phyloP scores from a whole-genome alignment of 1,284 basidiomycete genomes.

The Peniophora sp. region DNA sequence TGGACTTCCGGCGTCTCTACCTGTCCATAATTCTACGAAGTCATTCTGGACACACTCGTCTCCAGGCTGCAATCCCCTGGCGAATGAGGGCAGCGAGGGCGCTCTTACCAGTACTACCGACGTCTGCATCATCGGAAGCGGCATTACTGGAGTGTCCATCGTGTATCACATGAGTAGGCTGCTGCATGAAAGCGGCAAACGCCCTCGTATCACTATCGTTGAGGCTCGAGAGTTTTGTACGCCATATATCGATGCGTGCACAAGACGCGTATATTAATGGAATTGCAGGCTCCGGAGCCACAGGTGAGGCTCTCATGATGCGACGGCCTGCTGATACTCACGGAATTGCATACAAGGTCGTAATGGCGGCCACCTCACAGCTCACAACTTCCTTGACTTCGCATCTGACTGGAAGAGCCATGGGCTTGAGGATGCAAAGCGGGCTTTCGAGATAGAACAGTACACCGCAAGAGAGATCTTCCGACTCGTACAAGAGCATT shows the following conservation, averaged over 20 bases:
- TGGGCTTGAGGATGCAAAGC: slow-evolving; percentile 47
- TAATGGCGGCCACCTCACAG: slow-evolving; percentile 73
- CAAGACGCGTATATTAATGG: slow-evolving; percentile 1
- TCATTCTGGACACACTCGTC: slow-evolving; percentile 62
- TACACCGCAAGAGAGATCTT: slow-evolving; percentile 45
- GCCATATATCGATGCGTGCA: slow-evolving; percentile 16
- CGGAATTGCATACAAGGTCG: slow-evolving; percentile 35
- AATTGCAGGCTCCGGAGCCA: slow-evolving; percentile 67
- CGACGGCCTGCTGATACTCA: background rate
- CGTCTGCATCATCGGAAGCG: slow-evolving; percentile 70
- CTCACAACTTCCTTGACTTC: slow-evolving; percentile 42
- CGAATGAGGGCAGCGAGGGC: slow-evolving; percentile 54
- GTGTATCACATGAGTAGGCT: slow-evolving; percentile 58
- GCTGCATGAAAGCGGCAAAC: slow-evolving; percentile 20
- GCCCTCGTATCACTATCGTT: slow-evolving; percentile 46
- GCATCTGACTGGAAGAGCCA: slow-evolving; percentile 25
- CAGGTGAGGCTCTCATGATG: slow-evolving; percentile 34
- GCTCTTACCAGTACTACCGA: slow-evolving; percentile 50
- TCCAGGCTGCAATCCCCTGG: slow-evolving; percentile 54
- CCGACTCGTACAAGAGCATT: slow-evolving; percentile 36
- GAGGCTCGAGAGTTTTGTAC: slow-evolving; percentile 76
- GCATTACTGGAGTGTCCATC: slow-evolving; percentile 66
- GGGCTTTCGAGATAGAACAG: slow-evolving; percentile 48
- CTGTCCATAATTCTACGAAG: slow-evolving; percentile 47
- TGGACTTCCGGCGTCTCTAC: slow-evolving; percentile 3